Conservation (phyloP, 2,329 filamentous ascomycete genomes). For the Dryadomyces sulphureus region DNA sequence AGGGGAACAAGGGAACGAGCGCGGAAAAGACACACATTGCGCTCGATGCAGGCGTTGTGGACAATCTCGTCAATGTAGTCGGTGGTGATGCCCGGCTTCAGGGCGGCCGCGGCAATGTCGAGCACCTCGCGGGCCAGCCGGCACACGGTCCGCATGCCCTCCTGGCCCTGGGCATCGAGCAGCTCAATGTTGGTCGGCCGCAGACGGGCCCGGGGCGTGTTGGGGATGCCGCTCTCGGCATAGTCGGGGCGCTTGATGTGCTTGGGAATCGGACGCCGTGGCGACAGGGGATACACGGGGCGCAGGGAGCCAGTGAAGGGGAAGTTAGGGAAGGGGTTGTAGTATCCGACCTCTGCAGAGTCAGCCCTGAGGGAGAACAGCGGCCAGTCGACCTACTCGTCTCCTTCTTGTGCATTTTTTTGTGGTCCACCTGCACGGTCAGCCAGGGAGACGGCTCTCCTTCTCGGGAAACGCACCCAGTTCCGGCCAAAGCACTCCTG, state of each 20-base stretch:
- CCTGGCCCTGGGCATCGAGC: constrained; percentile 64
- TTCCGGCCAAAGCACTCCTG: constrained; percentile 98
- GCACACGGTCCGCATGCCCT: constrained; percentile 89
- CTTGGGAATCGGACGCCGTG: constrained; percentile 57
- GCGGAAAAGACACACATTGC: constrained; percentile 53
- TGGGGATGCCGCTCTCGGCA: constrained; percentile 64
- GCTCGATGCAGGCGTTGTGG: constrained; percentile 85
- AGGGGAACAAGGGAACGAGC: not conserved
- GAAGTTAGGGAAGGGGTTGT: constrained; percentile 86
- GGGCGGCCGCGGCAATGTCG: constrained; percentile 73
- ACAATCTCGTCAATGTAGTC: constrained; percentile 91
- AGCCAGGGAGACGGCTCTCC: not conserved
- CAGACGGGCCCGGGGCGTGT: constrained; percentile 42
- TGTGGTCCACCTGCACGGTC: constrained; percentile 56
- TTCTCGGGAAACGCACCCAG: constrained; percentile 48
- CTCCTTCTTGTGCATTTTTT: constrained; percentile 69
- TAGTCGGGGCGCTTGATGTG: constrained; percentile 79
- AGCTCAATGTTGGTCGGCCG: constrained; percentile 71
- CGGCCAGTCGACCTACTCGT: constrained; percentile 29
- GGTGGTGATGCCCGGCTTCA: constrained; percentile 85
- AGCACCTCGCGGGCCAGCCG: constrained; percentile 76
- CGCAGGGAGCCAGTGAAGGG: constrained; percentile 67
- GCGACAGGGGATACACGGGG: constrained; percentile 75
- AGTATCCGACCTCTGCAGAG: constrained; percentile 77
- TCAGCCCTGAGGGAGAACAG: constrained; percentile 28